Evolutionary conservation across 129 eudicot genomes (phyloP).

Genomic region (Saussurea involucrata): DNA sequence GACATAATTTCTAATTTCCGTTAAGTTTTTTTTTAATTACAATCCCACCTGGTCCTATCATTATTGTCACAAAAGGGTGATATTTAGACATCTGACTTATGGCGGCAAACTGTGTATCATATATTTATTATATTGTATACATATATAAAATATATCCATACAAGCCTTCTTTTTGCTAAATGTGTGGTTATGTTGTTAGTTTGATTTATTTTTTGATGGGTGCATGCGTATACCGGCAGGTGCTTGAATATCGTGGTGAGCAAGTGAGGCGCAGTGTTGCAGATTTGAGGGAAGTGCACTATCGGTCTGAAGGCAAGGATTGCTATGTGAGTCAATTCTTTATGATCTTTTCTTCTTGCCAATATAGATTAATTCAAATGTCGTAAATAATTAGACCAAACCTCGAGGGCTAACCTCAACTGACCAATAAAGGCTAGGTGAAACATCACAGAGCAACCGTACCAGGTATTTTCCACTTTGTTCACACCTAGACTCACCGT

Average conservation of each 20-base stretch:
- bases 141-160: background rate
- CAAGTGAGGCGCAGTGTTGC: conserved; percentile 44
- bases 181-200: background rate
- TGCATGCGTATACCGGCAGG: conserved; percentile 10
- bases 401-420: background rate
- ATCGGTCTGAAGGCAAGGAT: conserved; percentile 49
- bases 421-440: background rate
- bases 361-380: background rate
- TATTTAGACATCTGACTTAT: background rate
- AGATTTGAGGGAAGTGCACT: conserved; percentile 47
- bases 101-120: no score
- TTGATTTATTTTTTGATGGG: background rate
- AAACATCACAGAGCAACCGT: no score
- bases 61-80: background rate
- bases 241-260: conserved; percentile 39
- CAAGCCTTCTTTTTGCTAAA: background rate
- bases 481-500: no score
- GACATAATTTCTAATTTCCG: background rate
- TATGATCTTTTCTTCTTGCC: background rate
- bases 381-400: background rate
- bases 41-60: background rate
- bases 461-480: no score
- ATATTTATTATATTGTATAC: no score
- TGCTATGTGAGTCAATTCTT: conserved; percentile 45
- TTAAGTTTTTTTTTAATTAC: background rate